phyloP scores from a whole-genome alignment of 1,139 yeast genomes.

The Pichia sp. region DNA sequence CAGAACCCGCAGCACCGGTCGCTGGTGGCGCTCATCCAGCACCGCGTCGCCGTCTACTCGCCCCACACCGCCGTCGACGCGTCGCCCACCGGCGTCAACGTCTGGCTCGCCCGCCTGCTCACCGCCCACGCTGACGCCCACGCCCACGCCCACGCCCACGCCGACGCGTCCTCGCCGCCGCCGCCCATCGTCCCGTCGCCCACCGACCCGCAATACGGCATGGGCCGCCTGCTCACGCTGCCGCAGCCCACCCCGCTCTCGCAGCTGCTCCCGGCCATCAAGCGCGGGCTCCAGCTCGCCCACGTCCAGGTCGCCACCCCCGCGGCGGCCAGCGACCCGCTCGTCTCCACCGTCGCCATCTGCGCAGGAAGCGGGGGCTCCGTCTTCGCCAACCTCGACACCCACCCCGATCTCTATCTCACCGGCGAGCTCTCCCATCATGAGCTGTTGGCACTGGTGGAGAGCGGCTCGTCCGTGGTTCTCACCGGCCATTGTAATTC shows the following conservation, averaged over 20 bases:
- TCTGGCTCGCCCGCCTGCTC: conserved; percentile 72
- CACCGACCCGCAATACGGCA: conserved; percentile 46
- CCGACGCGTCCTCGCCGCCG: neutral
- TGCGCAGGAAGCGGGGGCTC: conserved; percentile 96
- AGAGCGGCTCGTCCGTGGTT: conserved; percentile 66
- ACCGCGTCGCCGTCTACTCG: conserved; percentile 79
- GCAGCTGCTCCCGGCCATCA: conserved; percentile 47
- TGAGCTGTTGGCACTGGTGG: conserved; percentile 68
- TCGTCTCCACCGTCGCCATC: conserved; percentile 47
- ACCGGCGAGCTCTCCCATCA: conserved; percentile 97
- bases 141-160: neutral
- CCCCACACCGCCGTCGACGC: conserved; percentile 98
- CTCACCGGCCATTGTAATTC: conserved; percentile 87
- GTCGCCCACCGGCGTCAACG: conserved; percentile 86
- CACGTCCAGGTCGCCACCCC: neutral
- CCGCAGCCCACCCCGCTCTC: conserved; percentile 37
- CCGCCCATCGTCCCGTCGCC: neutral
- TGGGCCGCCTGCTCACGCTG: conserved; percentile 70
- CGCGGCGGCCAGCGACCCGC: neutral
- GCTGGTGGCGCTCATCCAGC: conserved; percentile 61
- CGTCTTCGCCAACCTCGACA: conserved; percentile 50
- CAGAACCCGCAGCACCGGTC: conserved; percentile 76
- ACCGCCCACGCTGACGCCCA: neutral
- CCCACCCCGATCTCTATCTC: conserved; percentile 64
- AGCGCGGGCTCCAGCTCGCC: conserved; percentile 37